Percentiles rank a stretch among this genome's conserved stretches.
These are phyloP conservation scores for Linnemannia exigua DNA, from an alignment of 192 early-diverging fungal species.

Conservation along the genomic window DNA sequence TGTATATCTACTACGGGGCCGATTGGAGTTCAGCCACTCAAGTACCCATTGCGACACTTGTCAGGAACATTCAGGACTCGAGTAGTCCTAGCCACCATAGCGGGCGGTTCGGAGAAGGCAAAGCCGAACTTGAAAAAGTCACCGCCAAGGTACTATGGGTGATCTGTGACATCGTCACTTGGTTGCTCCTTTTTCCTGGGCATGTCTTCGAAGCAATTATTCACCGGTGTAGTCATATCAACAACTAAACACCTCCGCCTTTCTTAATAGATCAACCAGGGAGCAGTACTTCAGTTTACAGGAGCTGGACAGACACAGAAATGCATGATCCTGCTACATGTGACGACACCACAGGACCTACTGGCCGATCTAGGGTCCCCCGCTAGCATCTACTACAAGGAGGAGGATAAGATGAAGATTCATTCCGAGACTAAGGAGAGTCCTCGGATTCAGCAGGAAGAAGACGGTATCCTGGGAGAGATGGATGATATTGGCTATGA, in stretches of 20 bases:
- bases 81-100: slow-evolving; percentile 47
- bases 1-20: slow-evolving; percentile 73
- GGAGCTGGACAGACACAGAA: slow-evolving; percentile 33
- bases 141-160: slow-evolving; percentile 60
- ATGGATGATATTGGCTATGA: slow-evolving; percentile 56
- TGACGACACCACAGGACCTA: slow-evolving; percentile 77
- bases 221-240: neutral
- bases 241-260: neutral
- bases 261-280: slow-evolving; percentile 54
- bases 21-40: slow-evolving; percentile 63
- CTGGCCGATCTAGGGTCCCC: slow-evolving; percentile 79
- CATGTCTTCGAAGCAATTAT: neutral
- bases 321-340: slow-evolving; percentile 61
- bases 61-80: slow-evolving; percentile 44
- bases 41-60: slow-evolving; percentile 49
- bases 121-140: slow-evolving; percentile 63
- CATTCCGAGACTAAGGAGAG: slow-evolving; percentile 61
- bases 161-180: neutral
- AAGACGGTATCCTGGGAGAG: slow-evolving; percentile 45
- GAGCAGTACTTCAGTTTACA: slow-evolving; percentile 58
- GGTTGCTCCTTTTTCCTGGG: neutral
- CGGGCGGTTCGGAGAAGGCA: slow-evolving; percentile 52
- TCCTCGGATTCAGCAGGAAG: slow-evolving; percentile 26
- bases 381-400: slow-evolving; percentile 71
- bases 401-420: slow-evolving; percentile 82